A percentile compares a stretch with the other conserved stretches of the same genome.
Evolutionary conservation across 2,329 filamentous ascomycete species (phyloP).

Genomic region (Hymenoscyphus albidus): DNA sequence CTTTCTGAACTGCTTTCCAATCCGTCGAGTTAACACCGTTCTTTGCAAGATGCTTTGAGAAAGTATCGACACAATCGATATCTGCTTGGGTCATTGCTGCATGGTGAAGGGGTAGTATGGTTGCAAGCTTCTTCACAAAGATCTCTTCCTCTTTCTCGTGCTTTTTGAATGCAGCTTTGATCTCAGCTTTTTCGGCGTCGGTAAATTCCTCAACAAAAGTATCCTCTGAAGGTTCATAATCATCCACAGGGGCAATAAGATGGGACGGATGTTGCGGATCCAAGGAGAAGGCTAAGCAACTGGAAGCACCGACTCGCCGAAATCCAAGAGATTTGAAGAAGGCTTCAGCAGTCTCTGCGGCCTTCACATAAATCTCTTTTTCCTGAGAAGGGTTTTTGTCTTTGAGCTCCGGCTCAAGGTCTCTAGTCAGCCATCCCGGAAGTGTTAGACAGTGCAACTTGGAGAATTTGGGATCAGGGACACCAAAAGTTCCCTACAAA

Average conservation of each 20-base stretch:
- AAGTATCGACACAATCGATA: constrained; percentile 19
- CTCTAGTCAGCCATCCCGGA: constrained; percentile 22
- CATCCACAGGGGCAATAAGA: constrained; percentile 19
- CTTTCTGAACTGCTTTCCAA: constrained; percentile 18
- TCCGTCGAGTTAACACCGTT: neutral
- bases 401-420: constrained; percentile 26
- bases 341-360: constrained; percentile 19
- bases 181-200: neutral
- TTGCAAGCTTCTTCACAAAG: neutral
- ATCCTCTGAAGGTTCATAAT: constrained; percentile 26
- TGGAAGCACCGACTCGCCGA: constrained; percentile 34
- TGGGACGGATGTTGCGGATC: constrained; percentile 29
- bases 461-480: constrained; percentile 30
- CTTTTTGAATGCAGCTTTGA: neutral
- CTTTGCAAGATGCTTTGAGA: constrained; percentile 5
- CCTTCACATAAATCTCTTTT: constrained; percentile 14
- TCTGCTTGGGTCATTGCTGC: constrained; percentile 18
- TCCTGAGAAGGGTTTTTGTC: constrained; percentile 12
- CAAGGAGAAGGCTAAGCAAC: constrained; percentile 33
- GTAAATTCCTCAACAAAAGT: neutral
- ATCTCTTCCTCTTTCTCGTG: neutral
- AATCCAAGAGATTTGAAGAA: constrained; percentile 35
- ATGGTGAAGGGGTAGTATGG: constrained; percentile 17
- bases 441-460: constrained; percentile 11
- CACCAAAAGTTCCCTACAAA: constrained; percentile 28